Evolutionary conservation across 1,139 yeast genomes (phyloP).

Genomic region (Yamadazyma aaseri): DNA sequence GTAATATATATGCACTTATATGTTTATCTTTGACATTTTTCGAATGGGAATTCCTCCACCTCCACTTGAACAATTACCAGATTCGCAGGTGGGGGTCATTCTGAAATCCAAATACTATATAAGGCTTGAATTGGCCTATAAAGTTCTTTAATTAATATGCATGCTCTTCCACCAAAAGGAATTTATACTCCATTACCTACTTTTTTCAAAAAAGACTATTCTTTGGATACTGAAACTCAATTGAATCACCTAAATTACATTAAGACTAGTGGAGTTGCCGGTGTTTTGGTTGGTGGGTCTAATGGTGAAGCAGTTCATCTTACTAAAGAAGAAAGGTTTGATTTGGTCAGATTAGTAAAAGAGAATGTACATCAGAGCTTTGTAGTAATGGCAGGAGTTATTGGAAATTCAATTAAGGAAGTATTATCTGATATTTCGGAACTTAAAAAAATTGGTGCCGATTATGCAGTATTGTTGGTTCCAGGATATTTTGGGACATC

Average conservation of each 20-base stretch:
- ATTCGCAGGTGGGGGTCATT: no score
- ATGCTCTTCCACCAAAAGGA: conserved; percentile 23
- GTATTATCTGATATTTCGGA: conserved; percentile 16
- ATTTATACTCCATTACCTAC: conserved; percentile 50
- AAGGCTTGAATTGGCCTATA: no score
- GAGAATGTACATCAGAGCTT: conserved; percentile 22
- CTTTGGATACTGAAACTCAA: conserved; percentile 42
- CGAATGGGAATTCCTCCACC: neutral
- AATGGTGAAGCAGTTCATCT: conserved; percentile 39
- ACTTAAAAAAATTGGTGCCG: conserved; percentile 23
- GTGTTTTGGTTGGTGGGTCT: conserved; percentile 47
- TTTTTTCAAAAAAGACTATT: conserved; percentile 40
- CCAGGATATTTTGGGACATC: conserved; percentile 34
- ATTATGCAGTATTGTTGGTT: conserved; percentile 28
- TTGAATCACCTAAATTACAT: conserved; percentile 38
- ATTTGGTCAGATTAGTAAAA: conserved; percentile 18
- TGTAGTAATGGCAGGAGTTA: conserved; percentile 30
- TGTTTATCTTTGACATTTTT: no score
- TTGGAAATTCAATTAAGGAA: conserved; percentile 23
- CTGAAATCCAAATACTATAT: no score
- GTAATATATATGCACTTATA: no score
- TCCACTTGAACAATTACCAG: neutral
- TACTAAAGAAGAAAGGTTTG: conserved; percentile 29
- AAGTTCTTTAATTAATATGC: neutral
- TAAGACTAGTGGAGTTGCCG: conserved; percentile 39